Evolutionary conservation across 371 early-diverging fungal genomes (phyloP), one percentile per base, ranked within the genome.

Genomic region (Rhizopus arrhizus): DNA sequence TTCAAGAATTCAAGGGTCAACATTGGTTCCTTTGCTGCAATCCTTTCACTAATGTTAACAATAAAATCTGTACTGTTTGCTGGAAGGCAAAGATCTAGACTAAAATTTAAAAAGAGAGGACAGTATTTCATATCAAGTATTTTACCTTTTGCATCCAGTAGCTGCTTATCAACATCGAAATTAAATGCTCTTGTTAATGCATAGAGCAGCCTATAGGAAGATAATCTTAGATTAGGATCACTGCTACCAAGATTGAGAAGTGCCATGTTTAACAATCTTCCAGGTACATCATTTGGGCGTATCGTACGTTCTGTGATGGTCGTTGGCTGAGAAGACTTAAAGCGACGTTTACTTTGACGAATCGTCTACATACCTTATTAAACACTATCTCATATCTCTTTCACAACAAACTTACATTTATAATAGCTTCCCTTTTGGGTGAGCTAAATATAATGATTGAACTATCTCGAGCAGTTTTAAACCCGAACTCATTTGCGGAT

Each of bases 261-360:
- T n/a, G 94, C 91, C 83, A 95, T 93, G 64, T 93, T 95, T 38
- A 95, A 75, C 43, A 96, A 69, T n/a, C 92, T 90, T 11, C 95
- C 97, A 0, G 95, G 93, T 2, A 95, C 93, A 72, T 95, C 94
- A 10, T 83, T 81, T 4, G 95, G 95, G 35, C 89, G 81, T 54
- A 96, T 88, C 5, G 80, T 83, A 45, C 92, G 82, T 53, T 89
- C 85, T 3, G 77, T 68, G 28, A 85, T 70, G 31, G 78, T 79
- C 0, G 81, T 65, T 11, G 88, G 89, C 42, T 81, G 81, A 35
- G 87, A 82, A 51, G 81, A 67, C 35, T 88, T 80, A 67, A 78
- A 88, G 22, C 89, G 78, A 33, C 87, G 79, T 42, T 88, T 86
- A 7, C 90, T 87, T 53, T 81, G 80, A 33, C 86, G 83, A 35